Evolutionary conservation across 1,139 yeast genomes (phyloP).

Genomic region (Scheffersomyces segobiensis): DNA sequence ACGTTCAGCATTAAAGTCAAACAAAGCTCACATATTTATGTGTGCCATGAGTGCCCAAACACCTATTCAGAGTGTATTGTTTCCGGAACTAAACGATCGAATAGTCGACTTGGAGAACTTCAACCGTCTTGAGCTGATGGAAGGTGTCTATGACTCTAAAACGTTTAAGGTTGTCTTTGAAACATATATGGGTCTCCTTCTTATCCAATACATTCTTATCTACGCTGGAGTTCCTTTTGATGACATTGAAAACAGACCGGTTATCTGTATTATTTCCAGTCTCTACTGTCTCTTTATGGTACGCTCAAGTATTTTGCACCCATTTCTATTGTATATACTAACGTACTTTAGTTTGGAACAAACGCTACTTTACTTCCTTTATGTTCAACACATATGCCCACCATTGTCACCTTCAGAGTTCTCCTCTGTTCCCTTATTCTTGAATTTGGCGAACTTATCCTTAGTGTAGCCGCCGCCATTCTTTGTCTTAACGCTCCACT

Average conservation of each 20-base stretch:
- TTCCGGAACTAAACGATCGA: constrained; percentile 9
- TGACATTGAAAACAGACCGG: constrained; percentile 41
- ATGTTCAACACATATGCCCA: constrained; percentile 21
- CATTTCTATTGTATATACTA: constrained; percentile 2
- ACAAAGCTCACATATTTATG: not conserved
- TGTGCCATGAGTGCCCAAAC: not conserved
- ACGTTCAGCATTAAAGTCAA: not conserved
- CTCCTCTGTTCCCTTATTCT: constrained; percentile 12
- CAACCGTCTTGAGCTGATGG: constrained; percentile 21
- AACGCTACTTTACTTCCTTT: constrained; percentile 23
- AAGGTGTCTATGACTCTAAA: constrained; percentile 21
- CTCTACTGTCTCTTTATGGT: constrained; percentile 31
- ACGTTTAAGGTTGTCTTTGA: constrained; percentile 21
- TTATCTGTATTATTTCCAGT: constrained; percentile 25
- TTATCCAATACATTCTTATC: constrained; percentile 38
- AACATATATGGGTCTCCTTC: constrained; percentile 29
- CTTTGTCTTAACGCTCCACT: constrained; percentile 18
- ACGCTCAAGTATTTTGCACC: constrained; percentile 10
- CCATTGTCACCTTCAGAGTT: constrained; percentile 16
- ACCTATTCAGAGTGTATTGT: not conserved
- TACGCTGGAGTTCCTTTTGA: constrained; percentile 47
- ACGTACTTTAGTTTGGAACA: constrained; percentile 21
- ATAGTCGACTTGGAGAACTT: constrained; percentile 24
- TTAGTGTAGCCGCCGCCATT: constrained; percentile 21
- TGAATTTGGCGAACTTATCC: constrained; percentile 22